Percentiles rank a stretch among this genome's conserved stretches.
phyloP scores from a whole-genome alignment of 2,329 filamentous ascomycete species.

The Rachicladosporium sp. region DNA sequence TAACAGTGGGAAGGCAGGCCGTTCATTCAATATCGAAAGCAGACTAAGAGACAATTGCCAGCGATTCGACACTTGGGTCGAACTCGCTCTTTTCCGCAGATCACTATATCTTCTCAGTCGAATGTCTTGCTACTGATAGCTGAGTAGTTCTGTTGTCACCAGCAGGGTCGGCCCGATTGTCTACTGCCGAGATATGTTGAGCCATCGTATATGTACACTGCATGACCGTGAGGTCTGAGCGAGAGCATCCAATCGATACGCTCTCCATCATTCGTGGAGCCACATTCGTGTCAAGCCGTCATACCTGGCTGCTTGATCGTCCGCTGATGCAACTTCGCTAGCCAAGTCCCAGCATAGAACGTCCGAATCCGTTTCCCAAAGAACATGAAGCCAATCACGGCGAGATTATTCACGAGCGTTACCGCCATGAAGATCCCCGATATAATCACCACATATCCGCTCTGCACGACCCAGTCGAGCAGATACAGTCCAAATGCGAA shows the following conservation, averaged over 20 bases:
- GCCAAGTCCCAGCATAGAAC: conserved; percentile 20
- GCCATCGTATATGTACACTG: too few species aligned
- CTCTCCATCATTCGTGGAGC: not conserved
- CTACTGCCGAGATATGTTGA: too few species aligned
- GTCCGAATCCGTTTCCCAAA: conserved; percentile 23
- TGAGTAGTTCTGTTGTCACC: too few species aligned
- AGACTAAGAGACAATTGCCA: too few species aligned
- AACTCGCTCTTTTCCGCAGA: too few species aligned
- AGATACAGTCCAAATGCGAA: conserved; percentile 24
- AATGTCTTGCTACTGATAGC: too few species aligned
- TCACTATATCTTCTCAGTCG: too few species aligned
- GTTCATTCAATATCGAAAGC: too few species aligned
- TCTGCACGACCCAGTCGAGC: conserved; percentile 23
- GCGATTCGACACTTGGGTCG: too few species aligned
- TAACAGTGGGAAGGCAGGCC: too few species aligned
- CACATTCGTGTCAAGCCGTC: conserved; percentile 7
- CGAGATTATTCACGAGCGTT: conserved; percentile 23
- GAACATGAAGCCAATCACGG: conserved; percentile 23
- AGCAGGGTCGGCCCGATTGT: too few species aligned
- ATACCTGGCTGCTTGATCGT: conserved; percentile 9
- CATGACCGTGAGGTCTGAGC: too few species aligned
- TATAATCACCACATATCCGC: conserved; percentile 24
- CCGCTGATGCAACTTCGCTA: conserved; percentile 21
- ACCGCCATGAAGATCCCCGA: conserved; percentile 24
- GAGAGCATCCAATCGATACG: not conserved